Conservation (phyloP, 768 basidiomycete species). For the Dentipellis fragilis region DNA sequence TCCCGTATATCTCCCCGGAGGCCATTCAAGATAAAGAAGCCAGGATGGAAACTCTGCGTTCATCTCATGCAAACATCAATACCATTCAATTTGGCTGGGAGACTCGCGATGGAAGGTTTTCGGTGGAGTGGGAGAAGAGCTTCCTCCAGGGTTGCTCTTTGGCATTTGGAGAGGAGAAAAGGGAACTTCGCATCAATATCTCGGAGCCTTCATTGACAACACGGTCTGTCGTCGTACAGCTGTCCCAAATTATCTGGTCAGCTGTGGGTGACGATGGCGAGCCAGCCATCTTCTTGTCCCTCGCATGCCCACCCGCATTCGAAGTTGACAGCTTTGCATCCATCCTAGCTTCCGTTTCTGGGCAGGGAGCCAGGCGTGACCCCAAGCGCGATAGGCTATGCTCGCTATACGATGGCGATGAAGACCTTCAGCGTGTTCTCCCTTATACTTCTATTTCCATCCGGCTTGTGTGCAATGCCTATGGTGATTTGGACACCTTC, state of each 20-base stretch:
- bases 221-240: constrained; percentile 33
- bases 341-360: not conserved
- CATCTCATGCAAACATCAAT: constrained; percentile 21
- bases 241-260: constrained; percentile 32
- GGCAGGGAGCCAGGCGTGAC: constrained; percentile 13
- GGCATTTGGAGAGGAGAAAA: constrained; percentile 28
- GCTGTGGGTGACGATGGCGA: constrained; percentile 24
- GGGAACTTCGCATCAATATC: constrained; percentile 36
- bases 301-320: constrained; percentile 32
- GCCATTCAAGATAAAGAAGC: not conserved
- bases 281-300: constrained; percentile 29
- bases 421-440: constrained; percentile 30
- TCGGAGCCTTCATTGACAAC: constrained; percentile 10
- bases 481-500: constrained; percentile 28
- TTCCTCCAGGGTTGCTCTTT: constrained; percentile 21
- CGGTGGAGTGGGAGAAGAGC: constrained; percentile 44
- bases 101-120: constrained; percentile 48
- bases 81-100: constrained; percentile 52
- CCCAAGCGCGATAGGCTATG: constrained; percentile 23
- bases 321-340: constrained; percentile 14
- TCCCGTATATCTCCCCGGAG: constrained; percentile 9
- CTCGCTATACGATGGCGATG: constrained; percentile 20
- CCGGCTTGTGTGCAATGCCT: constrained; percentile 35
- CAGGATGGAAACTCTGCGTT: constrained; percentile 17
- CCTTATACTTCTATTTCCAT: constrained; percentile 45